These are phyloP conservation scores for Fusarium piperis DNA, from an alignment of 2,329 filamentous ascomycete genomes.

Conservation along the genomic window DNA sequence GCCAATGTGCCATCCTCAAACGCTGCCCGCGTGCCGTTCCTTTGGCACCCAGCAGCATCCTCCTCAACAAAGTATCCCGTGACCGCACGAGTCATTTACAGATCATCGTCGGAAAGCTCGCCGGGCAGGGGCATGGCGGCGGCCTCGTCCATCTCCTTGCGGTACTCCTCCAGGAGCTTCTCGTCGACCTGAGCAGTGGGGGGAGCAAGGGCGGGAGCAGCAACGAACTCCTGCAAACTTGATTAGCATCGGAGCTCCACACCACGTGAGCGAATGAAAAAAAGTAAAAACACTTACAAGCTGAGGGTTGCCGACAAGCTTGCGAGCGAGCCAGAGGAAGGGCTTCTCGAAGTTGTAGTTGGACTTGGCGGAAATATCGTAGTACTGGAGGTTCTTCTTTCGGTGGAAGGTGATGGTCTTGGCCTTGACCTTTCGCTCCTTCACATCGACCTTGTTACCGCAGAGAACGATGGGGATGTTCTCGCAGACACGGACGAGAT, in stretches of 20 bases:
- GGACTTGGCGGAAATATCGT: slow-evolving; percentile 99
- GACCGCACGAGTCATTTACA: slow-evolving; percentile 56
- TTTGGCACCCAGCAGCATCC: slow-evolving; percentile 37
- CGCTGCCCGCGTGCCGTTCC: slow-evolving; percentile 37
- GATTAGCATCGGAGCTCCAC: slow-evolving; percentile 41
- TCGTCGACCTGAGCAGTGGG: slow-evolving; percentile 91
- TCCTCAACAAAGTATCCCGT: slow-evolving; percentile 44
- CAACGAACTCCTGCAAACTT: slow-evolving; percentile 84
- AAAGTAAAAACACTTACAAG: slow-evolving; percentile 27
- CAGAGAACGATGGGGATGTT: slow-evolving; percentile 98
- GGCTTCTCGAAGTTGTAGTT: slow-evolving; percentile 99
- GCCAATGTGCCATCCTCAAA: slow-evolving; percentile 45
- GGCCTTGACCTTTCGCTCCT: slow-evolving; percentile 99
- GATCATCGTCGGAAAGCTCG: slow-evolving; percentile 84
- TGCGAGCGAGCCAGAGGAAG: slow-evolving; percentile 98
- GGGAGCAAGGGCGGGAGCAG: slow-evolving; percentile 91
- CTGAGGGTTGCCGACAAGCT: slow-evolving; percentile 91
- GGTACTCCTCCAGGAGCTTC: slow-evolving; percentile 81
- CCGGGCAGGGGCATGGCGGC: slow-evolving; percentile 87
- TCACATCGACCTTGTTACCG: slow-evolving; percentile 99
- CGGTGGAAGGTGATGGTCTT: slow-evolving; percentile 99
- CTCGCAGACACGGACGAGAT: slow-evolving; percentile 98
- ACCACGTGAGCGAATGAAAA: too few species aligned
- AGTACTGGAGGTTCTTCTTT: slow-evolving; percentile 99
- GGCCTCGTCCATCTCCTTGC: slow-evolving; percentile 87